phyloP scores from a whole-genome alignment of 208 protist genomes.

The Spongospora subterranea region DNA sequence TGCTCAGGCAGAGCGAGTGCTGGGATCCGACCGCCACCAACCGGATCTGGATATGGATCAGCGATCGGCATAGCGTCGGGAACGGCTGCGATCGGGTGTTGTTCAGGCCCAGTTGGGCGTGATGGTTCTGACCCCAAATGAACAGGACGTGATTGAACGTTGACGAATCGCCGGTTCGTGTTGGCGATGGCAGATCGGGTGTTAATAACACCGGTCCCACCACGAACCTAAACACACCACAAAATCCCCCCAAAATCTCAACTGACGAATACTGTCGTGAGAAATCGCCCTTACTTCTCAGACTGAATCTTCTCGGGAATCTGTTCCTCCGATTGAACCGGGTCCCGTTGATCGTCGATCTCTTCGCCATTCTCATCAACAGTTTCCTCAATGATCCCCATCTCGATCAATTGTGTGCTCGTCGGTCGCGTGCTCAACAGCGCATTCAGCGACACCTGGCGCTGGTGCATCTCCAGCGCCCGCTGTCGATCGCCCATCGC shows the following conservation, averaged over 20 bases:
- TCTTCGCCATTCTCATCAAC: background rate
- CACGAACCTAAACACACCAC: background rate
- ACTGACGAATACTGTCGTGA: too few relatives aligned
- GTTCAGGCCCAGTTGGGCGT: constrained; percentile 49
- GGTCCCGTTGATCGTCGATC: background rate
- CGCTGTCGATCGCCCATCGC: background rate
- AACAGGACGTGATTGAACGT: background rate
- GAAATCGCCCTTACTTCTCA: too few relatives aligned
- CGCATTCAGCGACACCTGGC: background rate
- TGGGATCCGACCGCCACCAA: background rate
- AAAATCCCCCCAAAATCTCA: too few relatives aligned
- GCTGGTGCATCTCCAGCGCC: background rate
- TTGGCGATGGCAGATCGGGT: background rate
- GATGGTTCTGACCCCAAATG: constrained; percentile 50
- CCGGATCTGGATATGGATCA: background rate
- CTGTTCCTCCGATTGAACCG: background rate
- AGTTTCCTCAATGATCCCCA: constrained; percentile 23
- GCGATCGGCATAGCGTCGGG: constrained; percentile 1
- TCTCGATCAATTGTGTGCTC: background rate
- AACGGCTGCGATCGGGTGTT: constrained; percentile 56
- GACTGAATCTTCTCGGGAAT: background rate
- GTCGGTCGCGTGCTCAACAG: background rate
- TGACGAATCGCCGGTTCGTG: background rate
- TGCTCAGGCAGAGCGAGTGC: background rate
- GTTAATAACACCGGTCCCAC: background rate